Conservation (phyloP, 192 early-diverging fungal genomes). For the Lunasporangiospora selenospora region DNA sequence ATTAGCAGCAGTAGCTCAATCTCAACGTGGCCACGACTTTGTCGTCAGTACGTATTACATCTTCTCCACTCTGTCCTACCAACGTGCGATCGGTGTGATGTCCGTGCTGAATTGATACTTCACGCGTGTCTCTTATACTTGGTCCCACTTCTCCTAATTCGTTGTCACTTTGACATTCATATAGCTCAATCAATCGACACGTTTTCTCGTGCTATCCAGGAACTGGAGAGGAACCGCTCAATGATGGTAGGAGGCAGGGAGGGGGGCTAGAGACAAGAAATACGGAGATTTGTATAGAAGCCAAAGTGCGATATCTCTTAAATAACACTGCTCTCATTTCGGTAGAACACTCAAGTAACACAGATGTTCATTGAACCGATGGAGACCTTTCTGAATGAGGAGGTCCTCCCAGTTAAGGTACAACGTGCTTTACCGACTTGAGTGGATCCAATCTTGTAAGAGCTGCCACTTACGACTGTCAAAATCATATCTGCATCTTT, state of each 20-base stretch:
- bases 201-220: constrained; percentile 59
- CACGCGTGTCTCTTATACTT: too few species aligned
- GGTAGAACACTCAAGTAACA: constrained; percentile 66
- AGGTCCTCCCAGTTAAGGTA: constrained; percentile 62
- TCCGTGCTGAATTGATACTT: too few species aligned
- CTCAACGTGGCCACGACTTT: constrained; percentile 56
- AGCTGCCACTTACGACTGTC: neutral
- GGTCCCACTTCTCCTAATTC: too few species aligned
- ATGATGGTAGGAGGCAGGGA: constrained; percentile 54
- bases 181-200: constrained; percentile 57
- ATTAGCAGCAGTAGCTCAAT: constrained; percentile 55
- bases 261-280: too few species aligned
- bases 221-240: constrained; percentile 59
- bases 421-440: neutral
- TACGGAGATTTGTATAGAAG: too few species aligned
- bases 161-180: neutral
- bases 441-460: neutral
- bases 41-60: constrained; percentile 45
- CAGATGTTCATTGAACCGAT: constrained; percentile 76
- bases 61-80: too few species aligned
- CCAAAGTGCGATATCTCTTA: too few species aligned
- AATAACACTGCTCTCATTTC: too few species aligned
- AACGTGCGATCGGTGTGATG: too few species aligned
- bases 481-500: constrained; percentile 1
- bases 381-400: constrained; percentile 65